Conservation (phyloP, 2,329 filamentous ascomycete species). For the Fusarium dlaminii region DNA sequence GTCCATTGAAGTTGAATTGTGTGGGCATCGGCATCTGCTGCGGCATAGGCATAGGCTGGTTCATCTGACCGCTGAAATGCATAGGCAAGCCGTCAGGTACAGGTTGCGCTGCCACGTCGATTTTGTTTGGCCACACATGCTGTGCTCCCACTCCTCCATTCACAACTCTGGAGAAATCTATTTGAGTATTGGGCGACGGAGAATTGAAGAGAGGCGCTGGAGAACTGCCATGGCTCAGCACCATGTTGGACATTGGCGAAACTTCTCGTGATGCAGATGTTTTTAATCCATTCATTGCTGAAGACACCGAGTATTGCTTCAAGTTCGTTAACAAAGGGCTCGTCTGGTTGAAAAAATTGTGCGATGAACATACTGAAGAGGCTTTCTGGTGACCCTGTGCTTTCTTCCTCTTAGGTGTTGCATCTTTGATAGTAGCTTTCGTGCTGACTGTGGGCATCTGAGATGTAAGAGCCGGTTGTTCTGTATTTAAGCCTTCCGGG, state of each 20-base stretch:
- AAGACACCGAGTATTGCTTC: slow-evolving; percentile 62
- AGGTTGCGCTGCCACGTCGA: slow-evolving; percentile 38
- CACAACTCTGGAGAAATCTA: slow-evolving; percentile 51
- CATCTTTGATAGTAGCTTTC: slow-evolving; percentile 44
- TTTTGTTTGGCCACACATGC: slow-evolving; percentile 50
- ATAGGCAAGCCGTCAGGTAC: slow-evolving; percentile 39
- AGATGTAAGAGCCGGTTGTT: slow-evolving; percentile 53
- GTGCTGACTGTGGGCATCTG: slow-evolving; percentile 54
- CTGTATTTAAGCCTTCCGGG: slow-evolving; percentile 52
- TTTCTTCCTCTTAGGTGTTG: slow-evolving; percentile 38
- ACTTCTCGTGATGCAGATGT: slow-evolving; percentile 61
- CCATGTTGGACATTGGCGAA: slow-evolving; percentile 63
- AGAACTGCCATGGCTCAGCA: slow-evolving; percentile 63
- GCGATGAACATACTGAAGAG: slow-evolving; percentile 52
- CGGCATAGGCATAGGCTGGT: slow-evolving; percentile 45
- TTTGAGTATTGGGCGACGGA: slow-evolving; percentile 55
- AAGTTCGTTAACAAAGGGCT: slow-evolving; percentile 34
- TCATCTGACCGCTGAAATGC: slow-evolving; percentile 41
- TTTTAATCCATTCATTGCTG: slow-evolving; percentile 60
- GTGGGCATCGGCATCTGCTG: slow-evolving; percentile 44
- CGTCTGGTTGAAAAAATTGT: not conserved
- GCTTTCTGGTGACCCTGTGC: slow-evolving; percentile 42
- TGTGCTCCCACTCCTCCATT: slow-evolving; percentile 39
- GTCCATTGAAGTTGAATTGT: slow-evolving; percentile 46
- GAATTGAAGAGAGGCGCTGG: slow-evolving; percentile 59